Base-by-base conservation (phyloP, 306 rosid species). In the Arachis hypogaea region DNA sequence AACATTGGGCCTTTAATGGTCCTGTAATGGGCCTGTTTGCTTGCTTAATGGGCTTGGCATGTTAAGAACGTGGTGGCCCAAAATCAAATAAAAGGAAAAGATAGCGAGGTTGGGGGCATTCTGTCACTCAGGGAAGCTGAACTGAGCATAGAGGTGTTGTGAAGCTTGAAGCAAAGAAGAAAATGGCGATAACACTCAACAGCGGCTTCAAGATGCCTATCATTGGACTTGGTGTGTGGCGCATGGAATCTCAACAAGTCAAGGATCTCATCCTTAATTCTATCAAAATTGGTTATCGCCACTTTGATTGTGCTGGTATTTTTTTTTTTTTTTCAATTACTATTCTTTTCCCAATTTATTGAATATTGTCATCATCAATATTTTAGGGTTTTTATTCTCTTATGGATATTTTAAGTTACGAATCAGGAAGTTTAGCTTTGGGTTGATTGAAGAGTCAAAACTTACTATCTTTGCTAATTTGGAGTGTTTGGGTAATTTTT, bases 281-380 rank as follows among this genome's bases (percentile, higher is more conserved):
- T 79, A 83, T 93, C 81, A 84, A 90, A 54, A 70, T 87, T n/a
- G 96, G 92, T 36, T 90, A 87, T 84, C 98, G 97, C 76, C 96
- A 93, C 81, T 82, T 90, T 14, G 97, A 93, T 76, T 90, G 98
- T 75, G 98, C 98, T 72, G 97, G 98, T 93, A 83, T 54, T 86
- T 86, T 86, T 12, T 36, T 58, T 18, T 6, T 9, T 33, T 33
- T 33, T 22, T 22, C 28, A 22, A 22, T 22, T 22, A 22, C 28
- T 22, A 22, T 22, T 22, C 28, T 22, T 22, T 22, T 22, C 28
- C 28, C 38, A 33, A 33, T 33, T 33, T 33, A 2, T 33, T 33
- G 38, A 33, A 33, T 33, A 2, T 33, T 4, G 2, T 33, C 38
- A 33, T 33, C 38, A 33, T 33, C 38, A 33, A 33, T 33, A 33